phyloP scores from a whole-genome alignment of 2,329 filamentous ascomycete species.

The Fusarium sp. region DNA sequence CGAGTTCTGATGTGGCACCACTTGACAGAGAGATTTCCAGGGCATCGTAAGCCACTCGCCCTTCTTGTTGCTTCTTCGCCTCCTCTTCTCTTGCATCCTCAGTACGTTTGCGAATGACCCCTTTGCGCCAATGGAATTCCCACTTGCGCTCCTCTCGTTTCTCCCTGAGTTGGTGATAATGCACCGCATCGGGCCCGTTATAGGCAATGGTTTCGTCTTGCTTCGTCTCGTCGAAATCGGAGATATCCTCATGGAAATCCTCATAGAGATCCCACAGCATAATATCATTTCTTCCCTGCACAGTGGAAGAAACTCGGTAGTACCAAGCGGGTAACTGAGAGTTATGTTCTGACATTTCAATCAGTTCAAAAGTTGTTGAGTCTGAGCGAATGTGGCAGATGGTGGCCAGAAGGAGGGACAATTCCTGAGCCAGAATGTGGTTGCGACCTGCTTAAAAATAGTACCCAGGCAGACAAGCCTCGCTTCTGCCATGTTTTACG shows the following conservation, averaged over 20 bases:
- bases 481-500: too few species aligned
- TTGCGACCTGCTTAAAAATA: too few species aligned
- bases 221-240: background rate
- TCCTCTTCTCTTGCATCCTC: background rate
- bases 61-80: background rate
- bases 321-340: background rate
- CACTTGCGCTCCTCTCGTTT: background rate
- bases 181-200: background rate
- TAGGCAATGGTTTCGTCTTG: background rate
- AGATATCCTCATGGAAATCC: conserved; percentile 14
- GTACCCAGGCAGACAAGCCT: too few species aligned
- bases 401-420: background rate
- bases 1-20: background rate
- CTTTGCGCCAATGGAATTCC: background rate
- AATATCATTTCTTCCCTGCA: rapidly evolving
- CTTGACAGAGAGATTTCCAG: background rate
- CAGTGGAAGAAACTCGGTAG: background rate
- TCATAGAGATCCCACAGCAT: conserved; percentile 4
- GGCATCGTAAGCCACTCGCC: background rate
- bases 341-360: background rate
- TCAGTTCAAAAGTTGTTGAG: background rate
- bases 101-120: background rate
- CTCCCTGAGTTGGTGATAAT: background rate
- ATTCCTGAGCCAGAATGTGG: too few species aligned
- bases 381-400: background rate